phyloP scores from a whole-genome alignment of 73 alveolate genomes.

The Blepharisma stoltei region DNA sequence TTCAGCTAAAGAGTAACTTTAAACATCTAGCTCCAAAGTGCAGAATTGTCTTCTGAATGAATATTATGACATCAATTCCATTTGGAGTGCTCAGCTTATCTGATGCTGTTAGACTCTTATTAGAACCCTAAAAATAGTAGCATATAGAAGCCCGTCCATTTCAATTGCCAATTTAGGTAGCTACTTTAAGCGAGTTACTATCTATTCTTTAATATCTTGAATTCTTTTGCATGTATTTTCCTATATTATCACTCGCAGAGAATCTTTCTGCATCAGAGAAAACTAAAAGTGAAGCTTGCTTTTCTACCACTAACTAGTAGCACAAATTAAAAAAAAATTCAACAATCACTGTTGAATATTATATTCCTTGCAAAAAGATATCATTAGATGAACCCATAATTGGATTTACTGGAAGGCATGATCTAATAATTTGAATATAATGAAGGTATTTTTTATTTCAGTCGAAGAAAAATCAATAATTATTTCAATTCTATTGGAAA shows the following conservation, averaged over 20 bases:
- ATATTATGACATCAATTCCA: not conserved
- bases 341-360: too few relatives aligned
- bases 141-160: not conserved
- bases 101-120: not conserved
- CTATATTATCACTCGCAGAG: not conserved
- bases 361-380: too few relatives aligned
- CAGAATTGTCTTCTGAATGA: not conserved
- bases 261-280: not conserved
- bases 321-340: too few relatives aligned
- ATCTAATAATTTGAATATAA: too few relatives aligned
- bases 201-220: not conserved
- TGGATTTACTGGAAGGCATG: too few relatives aligned
- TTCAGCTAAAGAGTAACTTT: conserved; percentile 24
- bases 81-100: not conserved
- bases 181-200: not conserved
- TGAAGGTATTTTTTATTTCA: too few relatives aligned
- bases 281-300: not conserved
- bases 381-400: too few relatives aligned
- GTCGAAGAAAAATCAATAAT: too few relatives aligned
- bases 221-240: not conserved
- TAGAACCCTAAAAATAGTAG: not conserved
- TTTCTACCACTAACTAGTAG: too few relatives aligned
- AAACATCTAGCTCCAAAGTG: not conserved
- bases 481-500: too few relatives aligned
- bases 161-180: not conserved